Base-by-base conservation (phyloP, 2,329 filamentous ascomycete genomes). In the Fusarium siculi region DNA sequence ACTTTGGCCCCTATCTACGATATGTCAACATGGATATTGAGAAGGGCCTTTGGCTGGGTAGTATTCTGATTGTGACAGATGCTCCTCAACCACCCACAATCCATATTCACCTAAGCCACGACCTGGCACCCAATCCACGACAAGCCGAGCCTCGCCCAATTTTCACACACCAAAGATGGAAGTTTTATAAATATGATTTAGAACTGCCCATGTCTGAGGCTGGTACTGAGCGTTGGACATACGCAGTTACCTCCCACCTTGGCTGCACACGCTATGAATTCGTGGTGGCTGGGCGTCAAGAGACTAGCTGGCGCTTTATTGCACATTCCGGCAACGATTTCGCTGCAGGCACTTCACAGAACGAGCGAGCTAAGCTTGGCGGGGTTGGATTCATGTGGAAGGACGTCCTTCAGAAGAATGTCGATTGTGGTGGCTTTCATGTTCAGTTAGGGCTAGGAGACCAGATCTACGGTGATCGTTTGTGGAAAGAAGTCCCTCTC, bases 261-360 rank as follows among this genome's bases (percentile, higher is more conserved):
- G 96, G 96, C 39, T 99, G 96, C 83, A 98, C 96, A n/a, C 90
- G 96, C 32, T 99, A 98, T 81, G 96, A 99, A 79, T 99, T 99
- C 81, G 88, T 98, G 25, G 93, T 99, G 23, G 96, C 96, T 25
- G 96, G 96, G 11, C 92, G 94, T 66, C 87, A 94, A 74, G 96
- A 99, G 84, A 94, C 91, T 0, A 95, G 92, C 78, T 99, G 96
- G 96, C 92, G 96, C 30, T 98, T 98, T 80, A 93, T 98, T 76
- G 94, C 95, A 16, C 96, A 97, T 77, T 98, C 95, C 19, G 96
- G 96, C 7, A 98, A 98, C 79, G 96, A 99, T 80, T 99, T 98
- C 81, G 93, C 94, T 1, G 87, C 97, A 34, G 92, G 93, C 72
- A 96, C 97, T 4, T 95, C 92, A 70, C 92, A 95, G 61, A 94